A percentile compares a stretch with the other conserved stretches of the same genome.
These are phyloP conservation scores for Smallanthus sonchifolius DNA, from an alignment of 129 eudicot genomes.

Conservation along the genomic window DNA sequence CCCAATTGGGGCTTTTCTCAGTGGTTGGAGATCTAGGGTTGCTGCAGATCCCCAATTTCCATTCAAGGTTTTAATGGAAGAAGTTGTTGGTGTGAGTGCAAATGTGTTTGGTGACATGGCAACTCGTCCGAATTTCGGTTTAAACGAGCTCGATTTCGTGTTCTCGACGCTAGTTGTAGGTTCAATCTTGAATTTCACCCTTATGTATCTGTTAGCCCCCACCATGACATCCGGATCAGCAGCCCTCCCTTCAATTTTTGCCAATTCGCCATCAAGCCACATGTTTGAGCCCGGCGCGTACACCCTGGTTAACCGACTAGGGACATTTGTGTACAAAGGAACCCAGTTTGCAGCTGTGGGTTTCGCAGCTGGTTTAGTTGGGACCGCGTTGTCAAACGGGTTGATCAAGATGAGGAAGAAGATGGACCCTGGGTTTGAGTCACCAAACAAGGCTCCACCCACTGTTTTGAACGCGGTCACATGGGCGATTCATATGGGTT, in stretches of 20 bases:
- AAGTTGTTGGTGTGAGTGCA: constrained; percentile 42
- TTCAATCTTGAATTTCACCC: constrained; percentile 63
- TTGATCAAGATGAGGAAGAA: constrained; percentile 66
- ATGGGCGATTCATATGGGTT: constrained; percentile 90
- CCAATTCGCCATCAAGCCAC: constrained; percentile 71
- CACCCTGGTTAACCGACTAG: constrained; percentile 45
- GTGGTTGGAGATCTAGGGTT: constrained; percentile 38
- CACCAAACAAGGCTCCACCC: constrained; percentile 93
- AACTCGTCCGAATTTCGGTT: constrained; percentile 84
- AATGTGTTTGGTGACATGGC: constrained; percentile 90
- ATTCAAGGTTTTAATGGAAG: constrained; percentile 35
- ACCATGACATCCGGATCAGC: constrained; percentile 41
- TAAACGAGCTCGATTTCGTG: constrained; percentile 87
- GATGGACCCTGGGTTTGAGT: constrained; percentile 77
- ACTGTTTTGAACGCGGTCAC: constrained; percentile 64
- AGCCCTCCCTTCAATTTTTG: constrained; percentile 57
- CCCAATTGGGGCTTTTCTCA: constrained; percentile 36
- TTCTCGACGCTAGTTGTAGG: constrained; percentile 89
- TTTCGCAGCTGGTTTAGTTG: constrained; percentile 79
- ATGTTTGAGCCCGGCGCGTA: constrained; percentile 86
- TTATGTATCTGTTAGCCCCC: constrained; percentile 87
- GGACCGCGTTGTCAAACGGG: constrained; percentile 85
- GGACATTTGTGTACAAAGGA: constrained; percentile 82
- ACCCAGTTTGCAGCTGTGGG: constrained; percentile 72
- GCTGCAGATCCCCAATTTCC: constrained; percentile 40